Evolutionary conservation across 352 stramenopile genomes (phyloP).

Genomic region (Phytophthora meadii): DNA sequence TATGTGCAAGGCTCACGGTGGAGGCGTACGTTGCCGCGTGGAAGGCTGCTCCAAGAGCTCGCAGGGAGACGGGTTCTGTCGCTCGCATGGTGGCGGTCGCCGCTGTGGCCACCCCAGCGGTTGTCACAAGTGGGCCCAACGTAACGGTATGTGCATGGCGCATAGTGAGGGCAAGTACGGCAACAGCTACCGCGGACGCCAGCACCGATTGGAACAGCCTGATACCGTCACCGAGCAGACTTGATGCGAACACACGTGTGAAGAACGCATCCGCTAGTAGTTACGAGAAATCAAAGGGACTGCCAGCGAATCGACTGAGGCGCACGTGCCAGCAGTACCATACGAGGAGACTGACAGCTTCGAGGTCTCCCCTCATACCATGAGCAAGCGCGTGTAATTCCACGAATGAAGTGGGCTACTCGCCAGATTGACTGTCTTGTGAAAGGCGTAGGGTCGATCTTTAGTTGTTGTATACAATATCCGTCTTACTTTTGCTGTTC

Average conservation of each 20-base stretch:
- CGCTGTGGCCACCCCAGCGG: slow-evolving; percentile 76
- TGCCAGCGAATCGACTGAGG: slow-evolving; percentile 29
- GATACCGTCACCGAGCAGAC: slow-evolving; percentile 12
- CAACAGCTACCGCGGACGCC: slow-evolving; percentile 78
- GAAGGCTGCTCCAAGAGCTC: slow-evolving; percentile 86
- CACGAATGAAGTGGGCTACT: slow-evolving; percentile 37
- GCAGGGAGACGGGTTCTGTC: slow-evolving; percentile 85
- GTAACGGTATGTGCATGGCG: slow-evolving; percentile 88
- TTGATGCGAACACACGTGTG: slow-evolving; percentile 11
- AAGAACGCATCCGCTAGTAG: slow-evolving; percentile 15
- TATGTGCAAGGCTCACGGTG: slow-evolving; percentile 88
- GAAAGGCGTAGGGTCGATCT: slow-evolving; percentile 19
- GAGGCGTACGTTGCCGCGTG: slow-evolving; percentile 82
- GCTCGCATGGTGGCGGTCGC: slow-evolving; percentile 73
- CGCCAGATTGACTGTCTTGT: slow-evolving; percentile 20
- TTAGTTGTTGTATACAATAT: slow-evolving; percentile 37
- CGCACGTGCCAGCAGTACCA: slow-evolving; percentile 24
- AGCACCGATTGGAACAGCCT: slow-evolving; percentile 48
- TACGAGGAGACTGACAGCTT: slow-evolving; percentile 31
- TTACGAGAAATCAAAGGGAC: slow-evolving; percentile 12
- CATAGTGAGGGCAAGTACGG: slow-evolving; percentile 86
- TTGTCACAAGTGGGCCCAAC: slow-evolving; percentile 84
- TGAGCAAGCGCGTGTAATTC: slow-evolving; percentile 20
- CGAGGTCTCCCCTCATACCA: slow-evolving; percentile 21
- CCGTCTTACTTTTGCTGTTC: too few relatives aligned